Evolutionary conservation across 768 basidiomycete genomes (phyloP), one percentile per base, ranked within the genome.

Genomic region (Postia placenta): DNA sequence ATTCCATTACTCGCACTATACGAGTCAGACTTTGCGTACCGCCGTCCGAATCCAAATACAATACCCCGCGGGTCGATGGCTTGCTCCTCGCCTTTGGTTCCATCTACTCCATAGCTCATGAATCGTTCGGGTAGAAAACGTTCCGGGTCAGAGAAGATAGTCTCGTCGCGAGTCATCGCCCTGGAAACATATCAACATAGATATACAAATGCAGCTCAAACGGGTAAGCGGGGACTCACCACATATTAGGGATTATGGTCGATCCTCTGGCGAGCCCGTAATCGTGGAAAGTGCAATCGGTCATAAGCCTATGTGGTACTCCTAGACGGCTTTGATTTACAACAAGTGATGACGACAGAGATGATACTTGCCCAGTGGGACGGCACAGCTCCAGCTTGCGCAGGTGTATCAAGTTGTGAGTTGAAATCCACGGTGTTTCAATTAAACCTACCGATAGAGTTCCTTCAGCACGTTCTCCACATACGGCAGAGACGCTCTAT

Each of bases 11-110:
- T 11, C 11, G 41, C 38, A 39, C 38, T 12, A 20, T 11, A 19
- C 7, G 23, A 19, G 12, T 41, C 3, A 12, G 5, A 43, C 22
- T n/a, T 23, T 11, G 17, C 24, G 15, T 17, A 59, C 58, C 58
- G 65, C 48, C 79, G 68, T 24, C 80, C 80, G 61, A 80, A 80
- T 7, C 79, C 80, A 56, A 80, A 81, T n/a, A 77, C 67, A 28
- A 76, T 58, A 26, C 71, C 69, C 27, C 69, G 64, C 30, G 78
- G 76, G 60, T 79, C 19, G 17, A 19, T 35, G 19, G 15, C 5
- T 24, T 28, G 14, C 25, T 7, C 3, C 14, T 42, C 40, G 7
- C 51, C 53, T 11, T 49, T 49, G 19, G 67, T 66, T 4, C 5
- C 22, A 19, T 26, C 23, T 7, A 39, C 7, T 11, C 7, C 42